Evolutionary conservation across 257 asterid genomes (phyloP), one percentile per base, ranked within the genome.

Genomic region (Solanum chmielewskii): DNA sequence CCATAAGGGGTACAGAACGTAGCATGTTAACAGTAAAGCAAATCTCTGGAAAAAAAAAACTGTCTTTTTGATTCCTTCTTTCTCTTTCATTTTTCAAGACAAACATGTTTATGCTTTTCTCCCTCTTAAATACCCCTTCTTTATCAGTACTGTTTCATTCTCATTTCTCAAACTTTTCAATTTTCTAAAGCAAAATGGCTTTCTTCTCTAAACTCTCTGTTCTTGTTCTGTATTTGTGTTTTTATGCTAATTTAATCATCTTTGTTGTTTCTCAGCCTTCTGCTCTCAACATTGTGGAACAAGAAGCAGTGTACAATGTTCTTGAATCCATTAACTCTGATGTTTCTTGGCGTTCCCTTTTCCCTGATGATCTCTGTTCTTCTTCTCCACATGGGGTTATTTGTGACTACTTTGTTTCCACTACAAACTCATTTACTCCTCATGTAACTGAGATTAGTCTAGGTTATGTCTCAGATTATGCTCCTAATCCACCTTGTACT

Each of bases 341-440:
- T 9, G 75, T 91, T 13, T 88, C 93, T 2, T 95, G 99, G 99
- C 93, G 98, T 25, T 74, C 92, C 1, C 90, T 93, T 15, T 96
- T 91, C 62, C 95, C 98, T 41, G 99, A 94, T 39, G 99, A 96
- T 21, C 86, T 96, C n/a, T 95, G 99, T 93, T 12, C 90, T 76
- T 88, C 98, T 74, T 94, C 96, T 27, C 98, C 99, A 3, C 99
- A 96, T 92, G 99, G 99, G 85, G 91, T 96, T 87, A 94, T 93
- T 13, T 96, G 98, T 89, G 96, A 94, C 84, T 92, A 91, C 89
- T 93, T 93, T 87, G 29, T 15, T 12, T 41, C 88, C 39, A 31
- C 64, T 85, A 31, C 87, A 41, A 59, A 86, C 14, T 87, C 87
- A 16, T 87, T 69, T 5, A 81, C 90, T 11, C 91, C 94, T 13